Percentiles rank a stretch among this genome's conserved stretches.
These are phyloP conservation scores for Schizochytrium sp. DNA, from an alignment of 108 stramenopile species.

Conservation along the genomic window DNA sequence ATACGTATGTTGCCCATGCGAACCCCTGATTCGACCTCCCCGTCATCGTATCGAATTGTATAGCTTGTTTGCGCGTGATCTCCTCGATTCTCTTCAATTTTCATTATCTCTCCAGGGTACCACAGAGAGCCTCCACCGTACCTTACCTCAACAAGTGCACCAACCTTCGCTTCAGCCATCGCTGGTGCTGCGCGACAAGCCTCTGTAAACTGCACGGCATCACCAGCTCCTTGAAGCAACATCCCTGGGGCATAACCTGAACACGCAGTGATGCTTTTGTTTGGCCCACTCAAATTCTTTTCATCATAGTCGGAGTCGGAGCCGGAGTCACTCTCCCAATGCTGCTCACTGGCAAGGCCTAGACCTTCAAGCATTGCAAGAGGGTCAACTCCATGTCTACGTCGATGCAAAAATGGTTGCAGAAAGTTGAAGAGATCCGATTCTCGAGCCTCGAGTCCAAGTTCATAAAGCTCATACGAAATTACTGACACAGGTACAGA, in stretches of 20 bases:
- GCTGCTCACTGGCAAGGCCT: not conserved
- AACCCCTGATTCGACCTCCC: not conserved
- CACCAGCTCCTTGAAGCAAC: not conserved
- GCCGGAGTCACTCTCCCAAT: conserved; percentile 13
- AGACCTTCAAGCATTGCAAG: conserved; percentile 37
- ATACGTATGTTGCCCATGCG: conserved; percentile 18
- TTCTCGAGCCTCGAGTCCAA: conserved; percentile 9
- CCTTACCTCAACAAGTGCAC: conserved; percentile 8
- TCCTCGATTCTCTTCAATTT: not conserved
- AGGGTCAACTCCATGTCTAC: not conserved
- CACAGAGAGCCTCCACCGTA: conserved; percentile 27
- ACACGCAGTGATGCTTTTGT: not conserved
- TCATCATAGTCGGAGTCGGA: not conserved
- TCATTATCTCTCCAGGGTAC: conserved; percentile 2
- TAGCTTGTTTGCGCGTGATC: not conserved
- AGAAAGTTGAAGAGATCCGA: conserved; percentile 14
- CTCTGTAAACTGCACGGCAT: not conserved
- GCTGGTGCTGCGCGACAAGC: not conserved
- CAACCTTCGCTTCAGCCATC: not conserved
- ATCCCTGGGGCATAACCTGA: not conserved
- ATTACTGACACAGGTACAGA: conserved; percentile 10
- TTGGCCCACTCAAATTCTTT: not conserved
- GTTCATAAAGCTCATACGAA: not conserved
- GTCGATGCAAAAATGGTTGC: conserved; percentile 14
- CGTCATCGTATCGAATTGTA: conserved; percentile 20